Evolutionary conservation across 1,284 basidiomycete species (phyloP), one percentile per base, ranked within the genome.

Genomic region (Ceratobasidium sp.): DNA sequence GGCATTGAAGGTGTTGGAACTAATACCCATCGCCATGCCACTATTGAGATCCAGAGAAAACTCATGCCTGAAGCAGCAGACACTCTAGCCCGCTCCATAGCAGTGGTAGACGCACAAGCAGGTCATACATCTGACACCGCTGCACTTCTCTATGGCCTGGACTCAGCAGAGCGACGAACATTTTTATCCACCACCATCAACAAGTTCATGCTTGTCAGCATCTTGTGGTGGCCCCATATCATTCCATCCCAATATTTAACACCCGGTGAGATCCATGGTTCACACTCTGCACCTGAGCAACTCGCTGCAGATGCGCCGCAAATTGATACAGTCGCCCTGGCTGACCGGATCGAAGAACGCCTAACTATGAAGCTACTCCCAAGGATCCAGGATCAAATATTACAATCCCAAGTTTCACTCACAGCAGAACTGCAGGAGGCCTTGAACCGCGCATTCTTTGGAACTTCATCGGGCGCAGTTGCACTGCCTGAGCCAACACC

Each of bases 161-260:
- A 57, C 10, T 10, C 28, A 15, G 54, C n/a, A 17, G 54, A 57
- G 28, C 54, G 54, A 13, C 46, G 46, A 17, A 17, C 46, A 48
- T 48, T 48, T 48, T 48, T 48, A 17, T 57, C 54, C 54, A 57
- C n/a, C n/a, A 57, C 54, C 28, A 23, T 57, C 54, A 57, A n/a
- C n/a, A 57, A 57, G 54, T 57, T 57, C 54, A 57, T 57, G 15
- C n/a, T 28, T 57, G 28, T 57, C 54, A 57, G 54, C 54, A 57
- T 57, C 10, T 10, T 57, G n/a, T 57, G 54, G 54, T 57, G 54
- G 54, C n/a, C n/a, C 9, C n/a, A n/a, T 57, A 28, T 57, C n/a
- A n/a, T 57, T n/a, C 54, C 54, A 15, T n/a, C 54, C 28, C n/a
- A 48, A 48, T 48, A 48, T 17, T 17, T 48, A 12, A 48, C 46